phyloP scores from a whole-genome alignment of 108 stramenopile species.

The Chaetoceros muelleri region DNA sequence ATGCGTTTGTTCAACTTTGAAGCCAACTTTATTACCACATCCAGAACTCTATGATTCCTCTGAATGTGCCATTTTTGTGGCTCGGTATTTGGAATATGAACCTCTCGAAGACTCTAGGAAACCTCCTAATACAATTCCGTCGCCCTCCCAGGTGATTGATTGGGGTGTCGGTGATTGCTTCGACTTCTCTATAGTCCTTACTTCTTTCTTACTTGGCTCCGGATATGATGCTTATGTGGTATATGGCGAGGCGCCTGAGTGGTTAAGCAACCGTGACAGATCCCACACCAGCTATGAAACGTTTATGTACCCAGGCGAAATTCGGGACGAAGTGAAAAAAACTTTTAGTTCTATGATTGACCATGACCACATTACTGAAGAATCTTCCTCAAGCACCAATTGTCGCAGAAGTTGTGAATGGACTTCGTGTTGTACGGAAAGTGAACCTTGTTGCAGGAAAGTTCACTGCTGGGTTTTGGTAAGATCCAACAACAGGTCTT shows the following conservation, averaged over 20 bases:
- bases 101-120: constrained; percentile 43
- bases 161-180: constrained; percentile 58
- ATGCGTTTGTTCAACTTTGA: constrained; percentile 57
- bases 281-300: constrained; percentile 8
- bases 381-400: background rate
- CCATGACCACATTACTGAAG: constrained; percentile 2
- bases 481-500: constrained; percentile 29
- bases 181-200: constrained; percentile 49
- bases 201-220: constrained; percentile 53
- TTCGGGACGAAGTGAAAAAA: background rate
- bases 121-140: constrained; percentile 15
- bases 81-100: constrained; percentile 62
- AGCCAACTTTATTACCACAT: constrained; percentile 59
- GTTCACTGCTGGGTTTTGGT: constrained; percentile 73
- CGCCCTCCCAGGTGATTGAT: constrained; percentile 38
- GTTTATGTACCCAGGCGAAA: too few species aligned
- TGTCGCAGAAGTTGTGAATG: too few species aligned
- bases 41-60: constrained; percentile 47
- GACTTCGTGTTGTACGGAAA: too few species aligned
- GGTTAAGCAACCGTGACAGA: constrained; percentile 20
- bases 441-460: constrained; percentile 16
- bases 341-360: constrained; percentile 4
- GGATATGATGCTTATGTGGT: constrained; percentile 79
- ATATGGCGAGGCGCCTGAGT: constrained; percentile 39
- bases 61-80: constrained; percentile 34